phyloP scores from a whole-genome alignment of 2,329 filamentous ascomycete genomes.

The Fusarium protoensiforme region DNA sequence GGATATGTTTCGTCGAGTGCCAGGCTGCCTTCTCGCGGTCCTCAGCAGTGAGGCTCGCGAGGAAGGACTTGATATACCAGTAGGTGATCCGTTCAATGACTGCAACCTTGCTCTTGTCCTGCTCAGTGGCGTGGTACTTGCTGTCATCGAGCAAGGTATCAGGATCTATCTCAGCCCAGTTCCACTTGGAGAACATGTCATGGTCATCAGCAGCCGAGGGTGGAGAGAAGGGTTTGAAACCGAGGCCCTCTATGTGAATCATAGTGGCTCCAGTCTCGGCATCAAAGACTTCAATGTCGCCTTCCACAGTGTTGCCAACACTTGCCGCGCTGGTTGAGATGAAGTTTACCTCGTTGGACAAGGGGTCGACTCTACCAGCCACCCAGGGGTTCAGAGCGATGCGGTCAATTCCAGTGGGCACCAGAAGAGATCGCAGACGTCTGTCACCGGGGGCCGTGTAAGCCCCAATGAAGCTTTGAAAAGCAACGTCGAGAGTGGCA shows the following conservation, averaged over 20 bases:
- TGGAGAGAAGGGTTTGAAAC: neutral
- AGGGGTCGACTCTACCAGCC: neutral
- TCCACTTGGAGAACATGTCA: neutral
- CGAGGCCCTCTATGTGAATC: neutral
- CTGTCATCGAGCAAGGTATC: neutral
- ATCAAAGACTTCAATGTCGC: neutral
- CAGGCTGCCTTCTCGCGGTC: neutral
- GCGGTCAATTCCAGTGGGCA: neutral
- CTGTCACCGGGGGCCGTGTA: neutral
- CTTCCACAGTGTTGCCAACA: neutral
- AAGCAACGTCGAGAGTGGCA: slow-evolving; percentile 1
- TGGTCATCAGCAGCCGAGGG: neutral
- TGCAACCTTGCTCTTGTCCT: neutral
- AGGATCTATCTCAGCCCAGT: neutral
- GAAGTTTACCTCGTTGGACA: neutral
- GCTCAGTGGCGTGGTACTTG: neutral
- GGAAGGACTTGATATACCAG: neutral
- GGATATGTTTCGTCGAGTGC: neutral
- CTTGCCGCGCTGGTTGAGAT: neutral
- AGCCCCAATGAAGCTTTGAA: neutral
- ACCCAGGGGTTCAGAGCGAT: neutral
- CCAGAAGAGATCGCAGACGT: neutral
- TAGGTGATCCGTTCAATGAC: neutral
- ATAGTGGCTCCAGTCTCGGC: neutral
- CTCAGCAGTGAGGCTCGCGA: neutral